Conservation (phyloP, 257 asterid species). For the Nicotiana otophora region DNA sequence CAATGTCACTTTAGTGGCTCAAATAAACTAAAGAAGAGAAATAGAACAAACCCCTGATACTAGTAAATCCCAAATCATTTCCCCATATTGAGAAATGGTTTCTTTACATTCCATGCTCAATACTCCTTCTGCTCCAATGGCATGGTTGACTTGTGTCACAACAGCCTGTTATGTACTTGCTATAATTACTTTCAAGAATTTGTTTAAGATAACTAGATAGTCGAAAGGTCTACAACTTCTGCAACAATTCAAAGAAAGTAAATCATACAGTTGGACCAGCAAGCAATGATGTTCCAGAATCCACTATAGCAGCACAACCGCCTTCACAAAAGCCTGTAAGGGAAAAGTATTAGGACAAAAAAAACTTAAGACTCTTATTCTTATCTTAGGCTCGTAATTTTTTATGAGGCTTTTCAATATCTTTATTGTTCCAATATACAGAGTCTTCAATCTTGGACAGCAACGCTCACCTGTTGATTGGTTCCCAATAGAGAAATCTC, state of each 20-base stretch:
- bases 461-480: slow-evolving; percentile 56
- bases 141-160: slow-evolving; percentile 81
- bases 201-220: background rate
- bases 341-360: background rate
- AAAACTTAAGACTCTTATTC: too few relatives aligned
- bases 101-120: slow-evolving; percentile 79
- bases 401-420: too few relatives aligned
- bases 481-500: slow-evolving; percentile 69
- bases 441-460: background rate
- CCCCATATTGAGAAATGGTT: slow-evolving; percentile 67
- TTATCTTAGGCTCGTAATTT: too few relatives aligned
- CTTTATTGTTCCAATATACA: too few relatives aligned
- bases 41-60: slow-evolving; percentile 50
- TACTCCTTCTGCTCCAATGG: slow-evolving; percentile 89
- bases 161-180: slow-evolving; percentile 42
- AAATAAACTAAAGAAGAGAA: background rate
- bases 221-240: too few relatives aligned
- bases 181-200: background rate
- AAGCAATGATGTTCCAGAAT: slow-evolving; percentile 91
- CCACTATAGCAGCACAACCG: slow-evolving; percentile 95
- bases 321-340: slow-evolving; percentile 63
- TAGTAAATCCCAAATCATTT: slow-evolving; percentile 80
- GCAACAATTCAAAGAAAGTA: background rate
- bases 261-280: slow-evolving; percentile 84
- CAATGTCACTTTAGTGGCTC: background rate